Evolutionary conservation across 2,329 filamentous ascomycete genomes (phyloP).

Genomic region (Penicillium decumbens): DNA sequence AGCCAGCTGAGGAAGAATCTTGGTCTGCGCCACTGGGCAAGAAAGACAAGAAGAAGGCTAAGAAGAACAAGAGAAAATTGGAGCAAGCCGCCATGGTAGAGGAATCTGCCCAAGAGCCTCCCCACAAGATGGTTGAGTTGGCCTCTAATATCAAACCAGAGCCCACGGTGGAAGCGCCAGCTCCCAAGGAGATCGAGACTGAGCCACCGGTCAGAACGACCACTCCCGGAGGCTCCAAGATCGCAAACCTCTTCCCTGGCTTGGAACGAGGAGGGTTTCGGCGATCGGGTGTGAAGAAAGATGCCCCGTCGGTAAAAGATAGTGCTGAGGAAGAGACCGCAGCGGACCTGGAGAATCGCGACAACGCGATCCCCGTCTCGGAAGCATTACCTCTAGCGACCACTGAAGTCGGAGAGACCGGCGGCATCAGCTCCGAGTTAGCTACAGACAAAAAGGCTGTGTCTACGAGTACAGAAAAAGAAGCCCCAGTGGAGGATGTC

Average conservation of each 20-base stretch:
- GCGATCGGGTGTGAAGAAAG: constrained; percentile 20
- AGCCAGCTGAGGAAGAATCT: constrained; percentile 9
- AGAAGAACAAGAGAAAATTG: constrained; percentile 31
- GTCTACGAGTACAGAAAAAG: constrained; percentile 6
- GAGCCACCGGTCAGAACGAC: constrained; percentile 17
- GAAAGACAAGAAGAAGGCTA: constrained; percentile 26
- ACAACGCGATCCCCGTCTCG: constrained; percentile 44
- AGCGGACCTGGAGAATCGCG: constrained; percentile 35
- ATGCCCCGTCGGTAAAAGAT: constrained; percentile 32
- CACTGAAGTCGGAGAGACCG: constrained; percentile 40
- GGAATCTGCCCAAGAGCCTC: constrained; percentile 5
- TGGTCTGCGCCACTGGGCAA: constrained; percentile 21
- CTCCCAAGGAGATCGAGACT: constrained; percentile 20
- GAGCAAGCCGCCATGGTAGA: constrained; percentile 15
- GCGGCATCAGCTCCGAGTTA: constrained; percentile 28
- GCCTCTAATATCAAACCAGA: constrained; percentile 3
- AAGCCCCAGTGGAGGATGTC: constrained; percentile 1
- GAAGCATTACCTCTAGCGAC: constrained; percentile 40
- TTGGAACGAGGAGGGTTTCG: constrained; percentile 34
- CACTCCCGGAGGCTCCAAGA: constrained; percentile 25
- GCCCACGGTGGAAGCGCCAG: constrained; percentile 4
- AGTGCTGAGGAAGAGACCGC: constrained; percentile 39
- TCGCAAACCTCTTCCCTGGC: constrained; percentile 35
- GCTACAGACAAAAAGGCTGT: constrained; percentile 8
- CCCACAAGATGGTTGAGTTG: constrained; percentile 10